phyloP scores from a whole-genome alignment of 169 alveolate genomes.

The Fabrea salina region DNA sequence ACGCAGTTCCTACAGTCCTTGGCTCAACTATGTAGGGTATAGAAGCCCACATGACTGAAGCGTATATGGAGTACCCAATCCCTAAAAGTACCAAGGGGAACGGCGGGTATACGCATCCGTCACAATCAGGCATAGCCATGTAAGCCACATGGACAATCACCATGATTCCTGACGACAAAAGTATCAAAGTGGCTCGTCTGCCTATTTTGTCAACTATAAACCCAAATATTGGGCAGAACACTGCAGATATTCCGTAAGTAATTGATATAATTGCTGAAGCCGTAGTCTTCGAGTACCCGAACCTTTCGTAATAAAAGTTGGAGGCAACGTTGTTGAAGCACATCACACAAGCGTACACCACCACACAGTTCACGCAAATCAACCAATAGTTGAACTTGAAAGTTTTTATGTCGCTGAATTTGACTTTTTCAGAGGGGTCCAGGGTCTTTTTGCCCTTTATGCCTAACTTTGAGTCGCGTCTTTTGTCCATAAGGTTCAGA shows the following conservation, averaged over 20 bases:
- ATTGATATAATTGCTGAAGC: constrained; percentile 55
- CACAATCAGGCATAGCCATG: background rate
- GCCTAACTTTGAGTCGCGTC: constrained; percentile 29
- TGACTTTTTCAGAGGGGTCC: background rate
- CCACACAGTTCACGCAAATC: constrained; percentile 32
- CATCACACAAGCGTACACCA: constrained; percentile 42
- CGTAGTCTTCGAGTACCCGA: background rate
- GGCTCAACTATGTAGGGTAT: constrained; percentile 62
- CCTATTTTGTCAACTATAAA: constrained; percentile 45
- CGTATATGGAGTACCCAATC: constrained; percentile 68
- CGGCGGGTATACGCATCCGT: background rate
- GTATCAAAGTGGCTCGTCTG: constrained; percentile 24
- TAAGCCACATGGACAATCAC: background rate
- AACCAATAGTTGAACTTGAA: constrained; percentile 45
- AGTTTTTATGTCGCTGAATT: background rate
- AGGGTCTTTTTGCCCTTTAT: background rate
- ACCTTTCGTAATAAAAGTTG: constrained; percentile 38
- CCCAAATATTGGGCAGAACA: constrained; percentile 54
- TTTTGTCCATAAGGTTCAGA: constrained; percentile 28
- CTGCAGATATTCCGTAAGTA: constrained; percentile 46
- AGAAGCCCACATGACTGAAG: constrained; percentile 72
- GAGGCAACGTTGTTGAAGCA: constrained; percentile 58
- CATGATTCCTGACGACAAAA: background rate
- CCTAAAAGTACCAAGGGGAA: constrained; percentile 60
- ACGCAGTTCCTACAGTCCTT: constrained; percentile 76